phyloP scores from a whole-genome alignment of 352 stramenopile genomes.

The Elongisporangium anandrum region DNA sequence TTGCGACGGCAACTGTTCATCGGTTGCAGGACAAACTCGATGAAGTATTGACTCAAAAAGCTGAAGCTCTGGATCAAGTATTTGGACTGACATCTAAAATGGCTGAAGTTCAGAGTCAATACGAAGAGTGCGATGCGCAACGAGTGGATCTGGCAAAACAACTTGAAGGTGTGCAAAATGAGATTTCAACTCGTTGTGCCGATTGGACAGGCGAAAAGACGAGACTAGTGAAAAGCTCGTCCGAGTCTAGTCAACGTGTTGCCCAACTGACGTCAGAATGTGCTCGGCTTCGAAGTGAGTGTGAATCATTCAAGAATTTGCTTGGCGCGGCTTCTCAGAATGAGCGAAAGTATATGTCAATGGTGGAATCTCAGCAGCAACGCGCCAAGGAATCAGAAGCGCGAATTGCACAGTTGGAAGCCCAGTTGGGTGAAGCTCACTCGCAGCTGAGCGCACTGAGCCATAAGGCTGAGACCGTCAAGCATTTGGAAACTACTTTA shows the following conservation, averaged over 20 bases:
- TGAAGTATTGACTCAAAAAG: conserved; percentile 20
- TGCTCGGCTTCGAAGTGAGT: conserved; percentile 39
- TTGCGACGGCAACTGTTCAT: neutral
- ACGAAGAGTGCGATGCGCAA: conserved; percentile 35
- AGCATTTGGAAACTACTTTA: conserved; percentile 28
- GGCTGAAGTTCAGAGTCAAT: conserved; percentile 38
- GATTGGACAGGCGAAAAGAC: conserved; percentile 67
- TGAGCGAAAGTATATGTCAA: conserved; percentile 24
- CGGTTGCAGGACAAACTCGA: conserved; percentile 31
- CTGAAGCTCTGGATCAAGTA: conserved; percentile 18
- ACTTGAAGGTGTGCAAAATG: conserved; percentile 44
- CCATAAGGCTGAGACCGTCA: conserved; percentile 38
- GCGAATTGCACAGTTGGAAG: conserved; percentile 26
- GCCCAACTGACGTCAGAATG: conserved; percentile 22
- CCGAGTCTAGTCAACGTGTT: conserved; percentile 31
- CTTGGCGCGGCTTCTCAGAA: conserved; percentile 19
- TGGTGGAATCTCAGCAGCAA: conserved; percentile 20
- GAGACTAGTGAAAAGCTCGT: conserved; percentile 23
- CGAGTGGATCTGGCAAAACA: conserved; percentile 33
- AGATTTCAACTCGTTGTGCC: conserved; percentile 42
- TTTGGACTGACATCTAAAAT: conserved; percentile 15
- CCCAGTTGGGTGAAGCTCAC: conserved; percentile 27
- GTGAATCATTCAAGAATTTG: conserved; percentile 26
- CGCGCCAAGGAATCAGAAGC: conserved; percentile 18
- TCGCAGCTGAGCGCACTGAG: conserved; percentile 15